Conservation (phyloP, 805 yeast genomes). For the Candida oleophila region DNA sequence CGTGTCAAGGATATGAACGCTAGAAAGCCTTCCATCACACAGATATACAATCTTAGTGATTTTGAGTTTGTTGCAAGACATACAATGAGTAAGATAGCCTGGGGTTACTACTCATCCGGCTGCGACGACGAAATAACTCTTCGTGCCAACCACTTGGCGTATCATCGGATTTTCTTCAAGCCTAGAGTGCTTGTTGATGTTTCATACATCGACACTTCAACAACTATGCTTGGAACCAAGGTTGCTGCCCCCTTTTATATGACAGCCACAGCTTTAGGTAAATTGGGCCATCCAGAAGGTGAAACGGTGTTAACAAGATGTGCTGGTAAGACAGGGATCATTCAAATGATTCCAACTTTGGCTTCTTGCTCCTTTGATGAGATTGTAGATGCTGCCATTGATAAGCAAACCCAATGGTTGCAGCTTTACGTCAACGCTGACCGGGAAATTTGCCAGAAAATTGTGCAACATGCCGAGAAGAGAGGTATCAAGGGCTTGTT, state of each 20-base stretch:
- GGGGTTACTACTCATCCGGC: constrained; percentile 93
- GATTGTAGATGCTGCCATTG: constrained; percentile 65
- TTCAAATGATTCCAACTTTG: constrained; percentile 91
- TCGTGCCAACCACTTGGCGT: constrained; percentile 89
- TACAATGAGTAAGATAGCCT: constrained; percentile 48
- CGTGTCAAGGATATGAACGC: constrained; percentile 21
- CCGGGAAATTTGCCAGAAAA: constrained; percentile 56
- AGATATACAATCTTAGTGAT: constrained; percentile 27
- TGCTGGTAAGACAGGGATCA: constrained; percentile 64
- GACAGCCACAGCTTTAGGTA: constrained; percentile 90
- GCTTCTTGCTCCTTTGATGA: constrained; percentile 90
- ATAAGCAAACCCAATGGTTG: constrained; percentile 80
- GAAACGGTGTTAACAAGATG: constrained; percentile 83
- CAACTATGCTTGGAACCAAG: constrained; percentile 72
- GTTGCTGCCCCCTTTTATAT: constrained; percentile 80
- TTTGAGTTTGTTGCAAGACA: constrained; percentile 30
- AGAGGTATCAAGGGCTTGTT: constrained; percentile 80
- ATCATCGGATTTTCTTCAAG: constrained; percentile 82
- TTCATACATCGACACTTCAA: constrained; percentile 61
- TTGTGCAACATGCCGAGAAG: constrained; percentile 69
- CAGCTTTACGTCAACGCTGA: constrained; percentile 84
- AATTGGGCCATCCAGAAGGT: constrained; percentile 91
- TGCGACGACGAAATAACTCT: constrained; percentile 90
- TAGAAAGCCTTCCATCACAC: constrained; percentile 29
- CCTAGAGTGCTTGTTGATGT: constrained; percentile 86